These are phyloP conservation scores for Neurospora sp. DNA, from an alignment of 495 filamentous ascomycete species.

Conservation along the genomic window DNA sequence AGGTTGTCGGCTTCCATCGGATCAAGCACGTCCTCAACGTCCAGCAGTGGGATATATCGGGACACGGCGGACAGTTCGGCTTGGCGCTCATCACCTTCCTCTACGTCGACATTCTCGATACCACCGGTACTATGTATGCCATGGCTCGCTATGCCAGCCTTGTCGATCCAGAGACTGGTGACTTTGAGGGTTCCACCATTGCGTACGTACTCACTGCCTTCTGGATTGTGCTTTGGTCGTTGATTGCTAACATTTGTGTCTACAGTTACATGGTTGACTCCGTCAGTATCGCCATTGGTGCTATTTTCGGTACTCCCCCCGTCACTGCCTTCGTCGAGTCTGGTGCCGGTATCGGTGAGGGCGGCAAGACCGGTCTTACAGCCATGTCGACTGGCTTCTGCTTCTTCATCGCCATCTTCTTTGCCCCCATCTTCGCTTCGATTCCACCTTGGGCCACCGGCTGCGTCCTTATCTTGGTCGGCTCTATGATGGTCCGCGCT, in stretches of 20 bases:
- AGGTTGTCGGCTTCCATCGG: conserved; percentile 70
- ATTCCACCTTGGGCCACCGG: conserved; percentile 81
- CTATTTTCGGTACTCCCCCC: conserved; percentile 61
- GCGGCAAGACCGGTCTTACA: conserved; percentile 71
- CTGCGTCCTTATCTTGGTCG: conserved; percentile 70
- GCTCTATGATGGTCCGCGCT: conserved; percentile 68
- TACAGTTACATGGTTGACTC: conserved; percentile 62
- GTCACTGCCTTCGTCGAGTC: conserved; percentile 79
- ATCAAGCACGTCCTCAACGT: conserved; percentile 55
- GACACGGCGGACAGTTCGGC: conserved; percentile 57
- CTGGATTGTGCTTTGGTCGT: neutral
- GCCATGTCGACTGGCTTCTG: conserved; percentile 65
- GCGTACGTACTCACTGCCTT: conserved; percentile 28
- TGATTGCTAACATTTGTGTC: neutral
- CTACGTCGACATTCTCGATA: conserved; percentile 76
- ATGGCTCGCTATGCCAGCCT: conserved; percentile 71
- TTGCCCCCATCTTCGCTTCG: conserved; percentile 75
- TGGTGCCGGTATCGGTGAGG: conserved; percentile 76
- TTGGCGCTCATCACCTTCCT: conserved; percentile 75
- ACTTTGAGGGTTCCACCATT: conserved; percentile 69
- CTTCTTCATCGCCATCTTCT: conserved; percentile 82
- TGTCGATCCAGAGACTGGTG: conserved; percentile 61
- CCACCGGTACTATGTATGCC: conserved; percentile 68
- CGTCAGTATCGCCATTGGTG: conserved; percentile 64
- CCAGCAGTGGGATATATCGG: conserved; percentile 57